Base-by-base conservation (phyloP, 2,329 filamentous ascomycete genomes). In the Monilinia aucupariae region DNA sequence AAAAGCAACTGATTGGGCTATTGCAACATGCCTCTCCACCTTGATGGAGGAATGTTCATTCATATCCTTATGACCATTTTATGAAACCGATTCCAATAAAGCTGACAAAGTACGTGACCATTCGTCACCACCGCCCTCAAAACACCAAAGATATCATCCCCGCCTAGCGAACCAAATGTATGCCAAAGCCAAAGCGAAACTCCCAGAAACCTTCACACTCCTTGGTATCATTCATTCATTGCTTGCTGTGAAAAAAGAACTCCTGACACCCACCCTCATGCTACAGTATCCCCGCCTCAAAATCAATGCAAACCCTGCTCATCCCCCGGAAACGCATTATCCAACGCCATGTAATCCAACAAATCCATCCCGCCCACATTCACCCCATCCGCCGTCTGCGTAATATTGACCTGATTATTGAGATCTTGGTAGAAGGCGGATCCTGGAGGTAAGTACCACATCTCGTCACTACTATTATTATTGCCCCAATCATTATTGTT, bases 321-420 rank as follows among this genome's bases (percentile, higher is more conserved):
- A 45, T 61, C 59, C 3, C 39, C 51, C 39, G 49, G 59, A 34
- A 61, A 61, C 10, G 30, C 41, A 37, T 58, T 62, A n/a, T 84
- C 85, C 81, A 87, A 84, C 9, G 83, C 82, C 84, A 88, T 87
- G 67, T 85, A 87, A 70, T 89, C 86, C 17, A 89, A 78, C 68
- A 89, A 71, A 71, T 89, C 86, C 39, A 88, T 77, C 0, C 86
- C 86, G 12, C 85, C 85, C 2, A 88, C 82, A 68, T 87, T 87
- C 56, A 88, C 82, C 34, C 85, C 85, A 68, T 88, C 85, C 10
- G 85, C 83, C 3, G 85, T 87, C 82, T 87, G 87, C 50, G 84
- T 84, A 12, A 87, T 84, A 25, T 58, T 58, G 8, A 79, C 79
- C 41, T 80, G 79, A 66, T 84, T 84, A 70, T 85, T 87, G 69